These are phyloP conservation scores for Tricholoma flavovirens DNA, from an alignment of 768 basidiomycete genomes.

Conservation along the genomic window DNA sequence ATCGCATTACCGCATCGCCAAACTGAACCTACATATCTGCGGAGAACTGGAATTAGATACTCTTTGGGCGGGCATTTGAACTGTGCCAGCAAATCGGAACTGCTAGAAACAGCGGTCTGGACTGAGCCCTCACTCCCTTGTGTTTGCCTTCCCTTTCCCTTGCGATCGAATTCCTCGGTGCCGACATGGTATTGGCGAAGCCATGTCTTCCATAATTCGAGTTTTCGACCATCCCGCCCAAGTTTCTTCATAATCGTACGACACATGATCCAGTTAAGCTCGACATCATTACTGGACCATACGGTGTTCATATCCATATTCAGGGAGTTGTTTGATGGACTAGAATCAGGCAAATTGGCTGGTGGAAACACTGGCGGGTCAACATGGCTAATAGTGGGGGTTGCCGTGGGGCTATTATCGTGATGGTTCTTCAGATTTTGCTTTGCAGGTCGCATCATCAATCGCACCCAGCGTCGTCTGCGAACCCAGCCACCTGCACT, in stretches of 20 bases:
- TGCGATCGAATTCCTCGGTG: conserved; percentile 15
- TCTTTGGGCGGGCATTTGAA: conserved; percentile 27
- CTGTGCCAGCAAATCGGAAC: conserved; percentile 16
- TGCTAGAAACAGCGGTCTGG: conserved; percentile 16
- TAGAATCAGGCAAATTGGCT: conserved; percentile 12
- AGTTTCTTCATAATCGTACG: conserved; percentile 45
- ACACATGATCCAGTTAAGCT: conserved; percentile 58
- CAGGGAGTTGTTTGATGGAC: conserved; percentile 4
- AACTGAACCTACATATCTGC: conserved; percentile 47
- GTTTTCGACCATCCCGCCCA: conserved; percentile 62
- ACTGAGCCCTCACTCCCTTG: conserved; percentile 41
- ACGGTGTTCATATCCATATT: conserved; percentile 27
- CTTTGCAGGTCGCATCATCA: conserved; percentile 69
- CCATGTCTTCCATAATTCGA: conserved; percentile 76
- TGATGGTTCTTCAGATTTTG: conserved; percentile 11
- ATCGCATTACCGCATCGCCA: background rate
- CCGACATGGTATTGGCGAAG: conserved; percentile 35
- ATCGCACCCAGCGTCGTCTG: conserved; percentile 73
- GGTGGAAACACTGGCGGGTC: conserved; percentile 26
- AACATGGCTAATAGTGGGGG: too few species aligned
- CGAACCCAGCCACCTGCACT: conserved; percentile 72
- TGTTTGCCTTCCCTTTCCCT: conserved; percentile 33
- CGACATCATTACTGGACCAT: conserved; percentile 48
- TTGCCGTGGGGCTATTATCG: too few species aligned
- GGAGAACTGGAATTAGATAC: conserved; percentile 47